A percentile compares a stretch with the other conserved stretches of the same genome.
Conservation (phyloP, 148 eudicot species). For the Spergularia marina region DNA sequence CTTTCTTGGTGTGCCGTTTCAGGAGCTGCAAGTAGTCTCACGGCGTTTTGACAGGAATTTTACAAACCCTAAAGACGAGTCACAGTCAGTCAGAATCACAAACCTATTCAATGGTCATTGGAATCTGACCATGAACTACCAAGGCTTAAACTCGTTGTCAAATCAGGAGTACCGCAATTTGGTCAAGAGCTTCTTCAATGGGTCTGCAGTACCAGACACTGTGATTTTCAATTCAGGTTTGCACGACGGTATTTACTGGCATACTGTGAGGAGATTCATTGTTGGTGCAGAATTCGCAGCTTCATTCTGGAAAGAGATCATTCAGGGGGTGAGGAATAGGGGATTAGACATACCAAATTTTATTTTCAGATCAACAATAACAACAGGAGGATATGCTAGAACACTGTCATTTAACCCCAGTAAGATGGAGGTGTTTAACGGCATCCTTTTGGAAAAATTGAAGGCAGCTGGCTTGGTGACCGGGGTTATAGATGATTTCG, state of each 20-base stretch:
- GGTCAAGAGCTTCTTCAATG: constrained; percentile 55
- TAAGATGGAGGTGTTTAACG: constrained; percentile 87
- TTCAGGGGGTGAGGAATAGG: constrained; percentile 33
- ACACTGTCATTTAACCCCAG: constrained; percentile 66
- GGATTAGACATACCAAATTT: constrained; percentile 49
- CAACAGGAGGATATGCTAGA: constrained; percentile 85
- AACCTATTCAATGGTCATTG: constrained; percentile 89
- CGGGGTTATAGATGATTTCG: constrained; percentile 80
- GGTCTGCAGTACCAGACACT: constrained; percentile 57
- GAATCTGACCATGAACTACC: constrained; percentile 56
- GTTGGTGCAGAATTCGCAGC: constrained; percentile 72
- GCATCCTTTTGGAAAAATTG: constrained; percentile 75
- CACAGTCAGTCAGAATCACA: constrained; percentile 62
- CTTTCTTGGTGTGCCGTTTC: constrained; percentile 41
- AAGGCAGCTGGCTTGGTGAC: constrained; percentile 45
- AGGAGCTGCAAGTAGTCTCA: constrained; percentile 43
- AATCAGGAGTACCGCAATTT: constrained; percentile 50
- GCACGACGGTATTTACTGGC: constrained; percentile 85
- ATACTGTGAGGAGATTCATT: constrained; percentile 44
- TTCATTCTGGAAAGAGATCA: constrained; percentile 61
- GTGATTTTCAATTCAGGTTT: constrained; percentile 79
- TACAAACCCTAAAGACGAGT: constrained; percentile 55
- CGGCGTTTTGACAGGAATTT: constrained; percentile 70
- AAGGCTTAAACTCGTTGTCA: constrained; percentile 74
- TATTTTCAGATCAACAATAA: constrained; percentile 76